Percentiles rank a stretch among this genome's conserved stretches.
Evolutionary conservation across 805 yeast genomes (phyloP).

Genomic region (Ogataea zsoltii): DNA sequence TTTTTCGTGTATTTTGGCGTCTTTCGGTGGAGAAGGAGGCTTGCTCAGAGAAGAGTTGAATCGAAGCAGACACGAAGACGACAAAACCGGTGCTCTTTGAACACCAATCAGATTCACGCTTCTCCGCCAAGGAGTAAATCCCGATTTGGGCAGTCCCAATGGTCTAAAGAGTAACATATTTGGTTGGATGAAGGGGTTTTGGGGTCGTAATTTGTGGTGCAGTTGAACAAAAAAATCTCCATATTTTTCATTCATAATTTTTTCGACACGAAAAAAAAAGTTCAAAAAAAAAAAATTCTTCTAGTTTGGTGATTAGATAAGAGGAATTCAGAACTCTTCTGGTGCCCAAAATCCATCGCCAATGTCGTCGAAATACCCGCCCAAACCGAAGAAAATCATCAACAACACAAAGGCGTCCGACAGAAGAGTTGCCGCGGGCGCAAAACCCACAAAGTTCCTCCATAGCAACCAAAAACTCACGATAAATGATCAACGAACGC

Average conservation of each 20-base stretch:
- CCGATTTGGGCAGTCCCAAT: not conserved
- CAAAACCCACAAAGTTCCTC: conserved; percentile 47
- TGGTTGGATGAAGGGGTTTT: not conserved
- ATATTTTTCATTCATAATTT: too few species aligned
- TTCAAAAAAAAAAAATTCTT: too few species aligned
- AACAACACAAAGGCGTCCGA: conserved; percentile 46
- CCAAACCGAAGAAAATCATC: conserved; percentile 7
- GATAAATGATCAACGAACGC: conserved; percentile 15
- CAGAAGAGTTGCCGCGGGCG: conserved; percentile 54
- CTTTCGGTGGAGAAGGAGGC: conserved; percentile 1
- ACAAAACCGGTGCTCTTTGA: not conserved
- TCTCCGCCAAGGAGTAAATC: not conserved
- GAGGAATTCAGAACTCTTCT: too few species aligned
- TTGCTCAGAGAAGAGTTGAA: conserved; percentile 7
- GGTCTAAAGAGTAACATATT: conserved; percentile 4
- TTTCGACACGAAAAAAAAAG: too few species aligned
- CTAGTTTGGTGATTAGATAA: too few species aligned
- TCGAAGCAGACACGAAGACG: not conserved
- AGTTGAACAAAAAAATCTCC: not conserved
- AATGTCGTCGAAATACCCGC: conserved; percentile 1
- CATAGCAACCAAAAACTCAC: conserved; percentile 32
- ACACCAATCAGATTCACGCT: not conserved
- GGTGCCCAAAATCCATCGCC: not conserved
- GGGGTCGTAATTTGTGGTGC: not conserved
- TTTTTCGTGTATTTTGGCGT: conserved; percentile 26